Conservation (phyloP, 192 early-diverging fungal genomes). For the Linderina pennispora region DNA sequence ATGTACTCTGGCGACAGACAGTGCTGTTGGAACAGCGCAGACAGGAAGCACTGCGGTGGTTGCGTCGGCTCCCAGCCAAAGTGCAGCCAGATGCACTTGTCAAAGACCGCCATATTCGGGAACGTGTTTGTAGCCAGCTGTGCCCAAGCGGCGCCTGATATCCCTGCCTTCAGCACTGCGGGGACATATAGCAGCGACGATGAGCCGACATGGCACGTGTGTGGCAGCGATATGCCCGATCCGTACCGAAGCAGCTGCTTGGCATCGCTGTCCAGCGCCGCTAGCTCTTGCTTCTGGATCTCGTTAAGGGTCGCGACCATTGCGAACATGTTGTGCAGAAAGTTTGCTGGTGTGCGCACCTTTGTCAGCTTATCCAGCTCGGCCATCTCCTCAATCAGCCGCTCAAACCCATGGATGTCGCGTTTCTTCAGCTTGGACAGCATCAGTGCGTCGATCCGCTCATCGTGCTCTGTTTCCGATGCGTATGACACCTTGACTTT, state of each 20-base stretch:
- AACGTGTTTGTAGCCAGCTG: conserved; percentile 4
- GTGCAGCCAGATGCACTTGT: conserved; percentile 21
- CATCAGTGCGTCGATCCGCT: conserved; percentile 35
- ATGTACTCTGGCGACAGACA: conserved; percentile 13
- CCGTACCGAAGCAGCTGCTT: conserved; percentile 16
- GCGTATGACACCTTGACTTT: conserved; percentile 42
- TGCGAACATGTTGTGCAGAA: conserved; percentile 42
- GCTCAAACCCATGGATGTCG: conserved; percentile 34
- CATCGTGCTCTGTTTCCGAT: conserved; percentile 33
- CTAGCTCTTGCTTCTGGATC: conserved; percentile 33
- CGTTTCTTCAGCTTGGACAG: conserved; percentile 7
- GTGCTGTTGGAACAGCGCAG: conserved; percentile 11
- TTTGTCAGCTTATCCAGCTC: conserved; percentile 24
- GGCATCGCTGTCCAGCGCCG: conserved; percentile 15
- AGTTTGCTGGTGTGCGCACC: conserved; percentile 19
- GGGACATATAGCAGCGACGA: conserved; percentile 32
- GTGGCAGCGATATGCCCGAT: conserved; percentile 33
- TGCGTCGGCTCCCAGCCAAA: conserved; percentile 34
- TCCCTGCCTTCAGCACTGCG: conserved; percentile 7
- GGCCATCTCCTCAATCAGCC: conserved; percentile 29
- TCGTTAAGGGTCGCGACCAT: conserved; percentile 23
- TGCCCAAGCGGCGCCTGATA: conserved; percentile 9
- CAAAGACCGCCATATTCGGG: conserved; percentile 7
- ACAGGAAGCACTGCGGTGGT: conserved; percentile 21
- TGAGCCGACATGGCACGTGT: conserved; percentile 28